phyloP scores from a whole-genome alignment of 2,329 filamentous ascomycete genomes.

The Fusarium nurragi region DNA sequence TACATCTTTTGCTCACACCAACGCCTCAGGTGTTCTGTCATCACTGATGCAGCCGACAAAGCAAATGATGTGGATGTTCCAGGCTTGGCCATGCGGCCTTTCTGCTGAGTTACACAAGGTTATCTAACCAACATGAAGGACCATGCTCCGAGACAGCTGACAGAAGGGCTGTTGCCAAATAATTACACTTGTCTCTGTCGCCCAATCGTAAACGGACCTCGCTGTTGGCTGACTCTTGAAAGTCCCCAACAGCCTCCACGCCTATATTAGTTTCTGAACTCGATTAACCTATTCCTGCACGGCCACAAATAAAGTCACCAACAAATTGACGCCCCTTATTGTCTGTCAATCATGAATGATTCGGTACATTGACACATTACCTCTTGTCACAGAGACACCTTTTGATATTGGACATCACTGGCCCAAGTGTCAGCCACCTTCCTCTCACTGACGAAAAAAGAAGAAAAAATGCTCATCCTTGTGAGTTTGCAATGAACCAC shows the following conservation, averaged over 20 bases:
- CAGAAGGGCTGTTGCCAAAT: constrained; percentile 39
- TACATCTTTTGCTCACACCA: constrained; percentile 29
- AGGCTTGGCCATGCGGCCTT: constrained; percentile 14
- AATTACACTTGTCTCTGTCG: constrained; percentile 19
- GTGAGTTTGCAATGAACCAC: constrained; percentile 21
- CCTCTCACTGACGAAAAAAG: constrained; percentile 20
- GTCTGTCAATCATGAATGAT: background rate
- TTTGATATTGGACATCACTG: constrained; percentile 16
- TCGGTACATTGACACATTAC: background rate
- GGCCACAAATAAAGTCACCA: constrained; percentile 12
- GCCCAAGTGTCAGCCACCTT: constrained; percentile 15
- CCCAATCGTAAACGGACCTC: constrained; percentile 22
- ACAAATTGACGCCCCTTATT: constrained; percentile 29
- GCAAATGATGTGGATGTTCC: constrained; percentile 11
- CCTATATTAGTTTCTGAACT: constrained; percentile 13
- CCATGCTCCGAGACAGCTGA: constrained; percentile 28
- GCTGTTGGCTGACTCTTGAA: constrained; percentile 24
- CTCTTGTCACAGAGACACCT: constrained; percentile 5
- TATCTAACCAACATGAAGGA: constrained; percentile 24
- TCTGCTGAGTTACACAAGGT: constrained; percentile 32
- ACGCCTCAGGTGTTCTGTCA: constrained; percentile 34
- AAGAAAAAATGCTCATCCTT: constrained; percentile 31
- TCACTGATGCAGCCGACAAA: constrained; percentile 18
- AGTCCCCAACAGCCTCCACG: constrained; percentile 19
- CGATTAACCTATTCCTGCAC: constrained; percentile 23